phyloP scores from a whole-genome alignment of 1,284 basidiomycete genomes.

The Irpex sp. region DNA sequence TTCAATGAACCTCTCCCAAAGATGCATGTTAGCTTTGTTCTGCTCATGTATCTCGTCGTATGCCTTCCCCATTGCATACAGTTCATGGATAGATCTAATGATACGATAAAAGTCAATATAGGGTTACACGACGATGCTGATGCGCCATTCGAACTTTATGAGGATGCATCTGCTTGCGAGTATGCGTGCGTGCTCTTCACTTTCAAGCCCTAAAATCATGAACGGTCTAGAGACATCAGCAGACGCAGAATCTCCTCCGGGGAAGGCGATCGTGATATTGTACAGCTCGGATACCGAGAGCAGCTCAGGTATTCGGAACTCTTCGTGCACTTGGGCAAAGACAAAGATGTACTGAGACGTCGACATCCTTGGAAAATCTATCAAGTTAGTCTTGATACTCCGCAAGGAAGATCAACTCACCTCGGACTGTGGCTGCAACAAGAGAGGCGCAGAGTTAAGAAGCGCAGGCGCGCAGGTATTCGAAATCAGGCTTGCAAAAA shows the following conservation, averaged over 20 bases:
- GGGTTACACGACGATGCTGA: neutral
- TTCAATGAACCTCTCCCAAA: constrained; percentile 70
- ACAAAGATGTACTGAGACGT: constrained; percentile 69
- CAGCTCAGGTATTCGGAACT: constrained; percentile 87
- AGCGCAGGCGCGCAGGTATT: no score
- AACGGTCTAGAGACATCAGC: constrained; percentile 72
- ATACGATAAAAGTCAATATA: constrained; percentile 16
- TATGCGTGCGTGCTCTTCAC: constrained; percentile 79
- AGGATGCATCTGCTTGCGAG: constrained; percentile 86
- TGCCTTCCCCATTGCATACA: constrained; percentile 74
- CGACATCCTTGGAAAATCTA: no score
- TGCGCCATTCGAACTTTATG: constrained; percentile 69
- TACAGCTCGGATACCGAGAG: constrained; percentile 76
- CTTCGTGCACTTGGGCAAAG: constrained; percentile 83
- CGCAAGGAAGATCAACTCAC: neutral
- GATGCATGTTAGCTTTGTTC: constrained; percentile 53
- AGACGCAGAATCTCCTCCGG: constrained; percentile 37
- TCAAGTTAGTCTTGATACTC: no score
- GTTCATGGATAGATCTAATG: constrained; percentile 79
- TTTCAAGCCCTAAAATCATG: constrained; percentile 76
- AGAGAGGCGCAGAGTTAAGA: no score
- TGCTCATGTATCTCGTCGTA: constrained; percentile 79
- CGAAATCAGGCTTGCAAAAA: neutral
- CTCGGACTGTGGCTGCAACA: neutral
- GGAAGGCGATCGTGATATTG: constrained; percentile 61